Conservation (phyloP, 2,329 filamentous ascomycete species). For the Annulohypoxylon truncatum region DNA sequence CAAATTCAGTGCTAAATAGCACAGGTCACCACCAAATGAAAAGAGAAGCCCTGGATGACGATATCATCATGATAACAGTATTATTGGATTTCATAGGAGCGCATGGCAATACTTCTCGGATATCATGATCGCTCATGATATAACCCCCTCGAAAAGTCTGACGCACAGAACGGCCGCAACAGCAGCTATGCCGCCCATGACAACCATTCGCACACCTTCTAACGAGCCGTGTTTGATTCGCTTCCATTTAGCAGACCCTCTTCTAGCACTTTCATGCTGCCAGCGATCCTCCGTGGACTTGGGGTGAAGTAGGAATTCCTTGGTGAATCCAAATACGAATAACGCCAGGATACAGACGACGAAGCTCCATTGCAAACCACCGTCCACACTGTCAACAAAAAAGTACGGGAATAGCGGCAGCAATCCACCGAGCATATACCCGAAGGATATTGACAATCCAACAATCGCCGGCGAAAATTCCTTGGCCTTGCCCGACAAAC, state of each 20-base stretch:
- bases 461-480: constrained; percentile 62
- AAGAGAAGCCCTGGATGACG: background rate
- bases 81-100: background rate
- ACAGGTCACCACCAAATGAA: background rate
- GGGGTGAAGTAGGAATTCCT: constrained; percentile 60
- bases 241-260: constrained; percentile 50
- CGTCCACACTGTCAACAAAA: constrained; percentile 58
- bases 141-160: constrained; percentile 56
- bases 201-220: constrained; percentile 67
- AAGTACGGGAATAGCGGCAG: constrained; percentile 80
- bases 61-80: background rate
- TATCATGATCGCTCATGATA: constrained; percentile 23
- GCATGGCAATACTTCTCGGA: background rate
- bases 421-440: constrained; percentile 77
- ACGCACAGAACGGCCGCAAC: constrained; percentile 67
- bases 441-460: constrained; percentile 73
- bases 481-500: constrained; percentile 51
- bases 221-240: constrained; percentile 51
- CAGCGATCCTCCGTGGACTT: constrained; percentile 9
- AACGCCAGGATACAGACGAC: constrained; percentile 70
- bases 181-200: constrained; percentile 67
- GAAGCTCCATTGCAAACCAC: constrained; percentile 69
- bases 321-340: constrained; percentile 73
- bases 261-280: constrained; percentile 50
- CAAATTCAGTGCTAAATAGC: background rate